Percentiles rank a stretch among this genome's conserved stretches.
phyloP scores from a whole-genome alignment of 306 rosid genomes.

The Senna tora region DNA sequence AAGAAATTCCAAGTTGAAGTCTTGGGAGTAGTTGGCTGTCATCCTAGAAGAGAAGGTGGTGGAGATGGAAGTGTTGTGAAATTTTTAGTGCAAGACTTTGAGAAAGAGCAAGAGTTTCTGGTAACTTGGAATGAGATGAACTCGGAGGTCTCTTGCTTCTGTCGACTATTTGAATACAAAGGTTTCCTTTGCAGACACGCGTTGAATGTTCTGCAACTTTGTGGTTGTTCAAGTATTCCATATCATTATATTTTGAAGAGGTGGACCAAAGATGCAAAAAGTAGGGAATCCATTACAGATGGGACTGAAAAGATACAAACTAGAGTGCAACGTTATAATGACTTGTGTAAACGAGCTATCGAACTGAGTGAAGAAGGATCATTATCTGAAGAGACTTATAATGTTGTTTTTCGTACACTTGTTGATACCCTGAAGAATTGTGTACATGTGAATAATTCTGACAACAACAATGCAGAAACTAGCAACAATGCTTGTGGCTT shows the following conservation, averaged over 20 bases:
- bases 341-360: conserved; percentile 75
- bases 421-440: conserved; percentile 82
- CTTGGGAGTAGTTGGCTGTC: conserved; percentile 92
- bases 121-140: conserved; percentile 71
- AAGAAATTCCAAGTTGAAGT: conserved; percentile 91
- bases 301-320: conserved; percentile 56
- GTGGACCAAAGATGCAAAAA: conserved; percentile 92
- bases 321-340: conserved; percentile 80
- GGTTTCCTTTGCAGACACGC: conserved; percentile 94
- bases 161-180: conserved; percentile 83
- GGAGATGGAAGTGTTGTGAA: conserved; percentile 64
- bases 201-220: conserved; percentile 80
- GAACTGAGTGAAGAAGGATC: conserved; percentile 97
- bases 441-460: conserved; percentile 74
- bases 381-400: conserved; percentile 70
- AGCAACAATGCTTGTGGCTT: conserved; percentile 52
- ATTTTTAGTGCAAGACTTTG: conserved; percentile 83
- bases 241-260: conserved; percentile 74
- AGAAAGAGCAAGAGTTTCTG: conserved; percentile 69
- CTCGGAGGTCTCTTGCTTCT: conserved; percentile 81
- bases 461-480: conserved; percentile 52
- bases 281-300: conserved; percentile 52
- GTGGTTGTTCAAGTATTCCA: conserved; percentile 84
- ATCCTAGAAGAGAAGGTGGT: conserved; percentile 64
- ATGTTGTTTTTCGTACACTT: conserved; percentile 65